A percentile compares a stretch with the other conserved stretches of the same genome.
Evolutionary conservation across 495 filamentous ascomycete species (phyloP).

Genomic region (Echria macrotheca): DNA sequence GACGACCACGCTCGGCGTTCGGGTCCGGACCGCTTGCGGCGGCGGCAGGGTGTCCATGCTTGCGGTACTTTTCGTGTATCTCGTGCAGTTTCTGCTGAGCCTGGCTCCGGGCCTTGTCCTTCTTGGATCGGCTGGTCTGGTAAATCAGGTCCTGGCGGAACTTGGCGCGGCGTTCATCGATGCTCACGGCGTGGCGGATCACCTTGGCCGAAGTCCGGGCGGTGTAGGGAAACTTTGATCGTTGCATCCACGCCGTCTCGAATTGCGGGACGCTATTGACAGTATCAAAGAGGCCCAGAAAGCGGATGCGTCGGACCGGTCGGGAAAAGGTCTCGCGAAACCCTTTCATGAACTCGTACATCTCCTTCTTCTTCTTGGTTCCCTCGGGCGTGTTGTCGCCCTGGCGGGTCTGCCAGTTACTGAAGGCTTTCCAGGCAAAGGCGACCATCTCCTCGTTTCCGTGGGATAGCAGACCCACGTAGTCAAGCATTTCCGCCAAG

Average conservation of each 20-base stretch:
- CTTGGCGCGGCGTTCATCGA: conserved; percentile 71
- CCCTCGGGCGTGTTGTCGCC: conserved; percentile 52
- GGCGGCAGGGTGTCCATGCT: conserved; percentile 3
- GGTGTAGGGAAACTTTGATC: conserved; percentile 77
- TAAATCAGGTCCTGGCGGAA: conserved; percentile 69
- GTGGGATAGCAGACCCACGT: conserved; percentile 69
- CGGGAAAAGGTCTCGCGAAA: conserved; percentile 84
- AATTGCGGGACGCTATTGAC: conserved; percentile 81
- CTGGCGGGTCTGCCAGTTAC: conserved; percentile 71
- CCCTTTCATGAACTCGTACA: conserved; percentile 72
- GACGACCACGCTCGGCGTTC: conserved; percentile 15
- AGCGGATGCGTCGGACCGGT: conserved; percentile 65
- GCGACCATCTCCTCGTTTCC: conserved; percentile 85
- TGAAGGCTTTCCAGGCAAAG: conserved; percentile 87
- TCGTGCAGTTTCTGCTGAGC: conserved; percentile 38
- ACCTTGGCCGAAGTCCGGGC: conserved; percentile 67
- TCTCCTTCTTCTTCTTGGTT: conserved; percentile 51
- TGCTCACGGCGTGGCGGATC: conserved; percentile 68
- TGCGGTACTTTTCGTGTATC: conserved; percentile 36
- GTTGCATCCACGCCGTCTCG: conserved; percentile 80
- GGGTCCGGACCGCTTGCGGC: not conserved
- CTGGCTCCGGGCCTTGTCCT: conserved; percentile 24
- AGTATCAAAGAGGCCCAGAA: conserved; percentile 66
- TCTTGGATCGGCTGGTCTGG: conserved; percentile 38
- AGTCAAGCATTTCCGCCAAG: conserved; percentile 81